Conservation (phyloP, 225 moss, liverwort and hornwort species). For the Lunularia cruciata region DNA sequence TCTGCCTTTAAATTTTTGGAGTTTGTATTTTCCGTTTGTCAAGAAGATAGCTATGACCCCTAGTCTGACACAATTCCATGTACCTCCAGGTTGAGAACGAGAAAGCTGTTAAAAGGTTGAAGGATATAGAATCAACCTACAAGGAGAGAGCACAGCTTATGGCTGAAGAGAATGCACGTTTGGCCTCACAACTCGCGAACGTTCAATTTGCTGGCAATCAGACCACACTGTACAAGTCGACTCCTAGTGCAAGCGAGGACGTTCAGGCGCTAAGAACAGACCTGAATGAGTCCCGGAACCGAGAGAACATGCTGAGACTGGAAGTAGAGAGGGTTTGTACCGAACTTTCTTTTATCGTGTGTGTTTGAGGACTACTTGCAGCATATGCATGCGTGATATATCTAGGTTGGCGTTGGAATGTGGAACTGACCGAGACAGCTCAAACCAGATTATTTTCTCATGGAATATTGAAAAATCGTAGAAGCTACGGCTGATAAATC, state of each 20-base stretch:
- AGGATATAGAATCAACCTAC: conserved; percentile 59
- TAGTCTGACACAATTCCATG: background rate
- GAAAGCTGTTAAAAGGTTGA: conserved; percentile 65
- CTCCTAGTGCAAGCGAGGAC: conserved; percentile 38
- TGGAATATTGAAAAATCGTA: too few species aligned
- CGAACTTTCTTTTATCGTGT: too few species aligned
- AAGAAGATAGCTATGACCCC: too few species aligned
- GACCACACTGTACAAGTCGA: conserved; percentile 28
- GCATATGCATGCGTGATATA: too few species aligned
- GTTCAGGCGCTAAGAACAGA: conserved; percentile 38
- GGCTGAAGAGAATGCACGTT: conserved; percentile 56
- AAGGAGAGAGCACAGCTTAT: conserved; percentile 55
- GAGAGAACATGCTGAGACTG: conserved; percentile 53
- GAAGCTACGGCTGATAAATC: too few species aligned
- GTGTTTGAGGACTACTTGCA: too few species aligned
- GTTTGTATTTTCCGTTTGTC: too few species aligned
- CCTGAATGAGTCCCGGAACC: conserved; percentile 44
- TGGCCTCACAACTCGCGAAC: conserved; percentile 56
- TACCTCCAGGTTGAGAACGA: conserved; percentile 65
- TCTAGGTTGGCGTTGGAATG: too few species aligned
- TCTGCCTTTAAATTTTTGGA: too few species aligned
- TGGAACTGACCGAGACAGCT: too few species aligned
- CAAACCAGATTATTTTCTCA: too few species aligned
- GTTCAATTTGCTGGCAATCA: conserved; percentile 34
- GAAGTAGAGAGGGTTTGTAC: conserved; percentile 41